phyloP scores from a whole-genome alignment of 306 rosid genomes.

The Quercus mongolica region DNA sequence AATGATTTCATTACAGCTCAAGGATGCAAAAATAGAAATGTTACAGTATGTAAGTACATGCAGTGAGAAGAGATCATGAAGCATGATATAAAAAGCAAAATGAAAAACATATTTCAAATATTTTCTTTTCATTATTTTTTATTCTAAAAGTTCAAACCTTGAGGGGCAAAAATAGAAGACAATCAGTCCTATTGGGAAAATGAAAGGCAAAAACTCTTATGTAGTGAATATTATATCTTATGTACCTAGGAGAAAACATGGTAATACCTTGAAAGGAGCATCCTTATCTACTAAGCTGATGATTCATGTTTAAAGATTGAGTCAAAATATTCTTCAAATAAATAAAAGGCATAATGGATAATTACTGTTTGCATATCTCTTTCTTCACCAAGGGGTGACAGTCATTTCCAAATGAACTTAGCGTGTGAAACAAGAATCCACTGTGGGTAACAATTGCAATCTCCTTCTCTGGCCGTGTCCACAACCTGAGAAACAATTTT shows the following conservation, averaged over 20 bases:
- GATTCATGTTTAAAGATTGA: neutral
- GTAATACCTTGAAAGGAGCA: neutral
- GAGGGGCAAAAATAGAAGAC: neutral
- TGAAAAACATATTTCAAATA: neutral
- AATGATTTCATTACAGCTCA: too few relatives aligned
- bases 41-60: too few relatives aligned
- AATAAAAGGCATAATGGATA: slow-evolving; percentile 14
- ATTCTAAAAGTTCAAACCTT: neutral
- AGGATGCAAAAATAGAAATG: too few relatives aligned
- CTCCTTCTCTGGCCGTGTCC: slow-evolving; percentile 81
- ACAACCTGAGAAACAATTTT: slow-evolving; percentile 52
- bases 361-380: slow-evolving; percentile 81
- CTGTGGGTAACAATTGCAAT: slow-evolving; percentile 87
- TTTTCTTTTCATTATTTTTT: neutral
- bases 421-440: slow-evolving; percentile 74
- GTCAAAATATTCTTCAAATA: neutral
- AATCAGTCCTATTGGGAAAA: neutral
- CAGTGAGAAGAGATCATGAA: neutral
- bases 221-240: neutral
- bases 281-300: neutral
- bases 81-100: neutral
- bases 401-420: slow-evolving; percentile 58
- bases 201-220: neutral
- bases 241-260: neutral
- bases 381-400: slow-evolving; percentile 65